Evolutionary conservation across 2,329 filamentous ascomycete genomes (phyloP).

Genomic region (Zalaria sp.): DNA sequence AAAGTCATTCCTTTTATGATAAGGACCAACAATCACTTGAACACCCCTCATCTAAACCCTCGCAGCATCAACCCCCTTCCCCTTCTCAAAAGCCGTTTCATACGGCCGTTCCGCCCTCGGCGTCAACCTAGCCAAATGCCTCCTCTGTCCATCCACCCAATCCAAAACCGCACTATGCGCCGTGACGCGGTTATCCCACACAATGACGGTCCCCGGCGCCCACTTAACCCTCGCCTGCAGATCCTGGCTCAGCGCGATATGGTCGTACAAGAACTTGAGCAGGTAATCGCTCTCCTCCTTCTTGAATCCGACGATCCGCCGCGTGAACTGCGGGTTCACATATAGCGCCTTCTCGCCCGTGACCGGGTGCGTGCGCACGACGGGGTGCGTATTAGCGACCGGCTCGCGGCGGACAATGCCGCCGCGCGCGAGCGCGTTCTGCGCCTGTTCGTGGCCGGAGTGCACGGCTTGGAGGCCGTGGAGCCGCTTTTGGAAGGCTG

Average conservation of each 20-base stretch:
- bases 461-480: slow-evolving; percentile 72
- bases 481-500: slow-evolving; percentile 63
- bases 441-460: slow-evolving; percentile 66
- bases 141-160: slow-evolving; percentile 64
- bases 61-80: not conserved
- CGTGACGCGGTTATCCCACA: slow-evolving; percentile 77
- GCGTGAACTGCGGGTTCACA: slow-evolving; percentile 74
- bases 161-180: slow-evolving; percentile 65
- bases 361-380: slow-evolving; percentile 64
- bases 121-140: slow-evolving; percentile 70
- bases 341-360: slow-evolving; percentile 77
- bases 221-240: slow-evolving; percentile 65
- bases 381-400: slow-evolving; percentile 58
- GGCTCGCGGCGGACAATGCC: slow-evolving; percentile 64
- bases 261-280: slow-evolving; percentile 64
- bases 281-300: slow-evolving; percentile 72
- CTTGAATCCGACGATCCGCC: slow-evolving; percentile 68
- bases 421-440: slow-evolving; percentile 50
- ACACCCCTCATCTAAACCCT: too few relatives aligned
- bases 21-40: too few relatives aligned
- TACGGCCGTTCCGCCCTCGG: slow-evolving; percentile 67
- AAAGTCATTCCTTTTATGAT: too few relatives aligned
- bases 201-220: slow-evolving; percentile 65
- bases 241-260: slow-evolving; percentile 57
- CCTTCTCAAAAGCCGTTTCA: slow-evolving; percentile 42